Evolutionary conservation across 1,284 basidiomycete species (phyloP), one percentile per base, ranked within the genome.

Genomic region (Leccinum fallax): DNA sequence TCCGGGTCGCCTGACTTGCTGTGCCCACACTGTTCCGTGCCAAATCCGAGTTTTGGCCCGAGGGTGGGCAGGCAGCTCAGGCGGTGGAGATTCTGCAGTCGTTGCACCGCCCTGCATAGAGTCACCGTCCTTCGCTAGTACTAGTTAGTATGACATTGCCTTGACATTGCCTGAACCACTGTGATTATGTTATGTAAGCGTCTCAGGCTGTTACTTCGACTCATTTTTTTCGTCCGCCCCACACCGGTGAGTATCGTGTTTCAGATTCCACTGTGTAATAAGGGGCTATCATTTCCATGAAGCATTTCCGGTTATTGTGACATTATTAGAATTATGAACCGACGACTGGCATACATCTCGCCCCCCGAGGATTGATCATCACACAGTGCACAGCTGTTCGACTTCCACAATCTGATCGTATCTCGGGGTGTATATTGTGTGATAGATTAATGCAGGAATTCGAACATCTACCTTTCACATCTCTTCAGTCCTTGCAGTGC

Each of bases 321-420:
- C 19, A 46, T 46, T 46, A 19, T 21, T 21, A 16, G 43, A 11
- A 46, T 46, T 6, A 46, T 46, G 43, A 21, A 13, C 43, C 10
- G 43, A 46, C 43, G 43, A 10, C 43, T 46, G n/a, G 19, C 43
- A 46, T 46, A 21, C 19, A 2, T 21, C 10, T 21, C 19, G 40
- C 19, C 19, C 43, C 11, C 43, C 43, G 43, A 46, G 19, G 43
- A 46, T 46, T 46, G 43, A 46, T 46, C 43, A 46, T 40, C 38
- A 9, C 43, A 21, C 3, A 21, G 43, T 13, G 19, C 43, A 46
- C 43, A 46, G 43, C 43, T 46, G 19, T 46, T 21, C 19, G 43
- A 46, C 10, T 21, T 46, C 80, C 28, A 30, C 28, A 30, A 30
- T 30, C 51, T 30, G 51, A 53, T 53, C 28, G 28, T 30, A 30